Evolutionary conservation across 306 rosid genomes (phyloP).

Genomic region (Castanea mollissima): DNA sequence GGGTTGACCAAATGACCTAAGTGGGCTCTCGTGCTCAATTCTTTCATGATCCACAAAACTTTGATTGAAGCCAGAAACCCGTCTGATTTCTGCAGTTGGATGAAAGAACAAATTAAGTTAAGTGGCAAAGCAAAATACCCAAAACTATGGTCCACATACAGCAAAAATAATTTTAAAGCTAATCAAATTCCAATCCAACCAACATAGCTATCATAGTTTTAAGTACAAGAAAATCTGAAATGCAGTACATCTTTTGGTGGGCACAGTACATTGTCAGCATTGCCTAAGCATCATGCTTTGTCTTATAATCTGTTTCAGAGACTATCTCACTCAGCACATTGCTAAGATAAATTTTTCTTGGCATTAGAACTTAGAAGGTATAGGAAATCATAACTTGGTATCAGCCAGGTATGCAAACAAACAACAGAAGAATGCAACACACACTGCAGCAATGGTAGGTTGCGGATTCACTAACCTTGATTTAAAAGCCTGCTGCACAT

Average conservation of each 20-base stretch:
- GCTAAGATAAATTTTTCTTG: not conserved
- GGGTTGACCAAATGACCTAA: slow-evolving; percentile 54
- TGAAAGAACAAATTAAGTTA: not conserved
- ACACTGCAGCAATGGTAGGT: not conserved
- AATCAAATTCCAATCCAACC: slow-evolving; percentile 13
- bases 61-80: slow-evolving; percentile 55
- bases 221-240: not conserved
- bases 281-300: not conserved
- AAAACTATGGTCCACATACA: not conserved
- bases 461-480: slow-evolving; percentile 50
- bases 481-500: slow-evolving; percentile 65
- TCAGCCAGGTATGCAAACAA: not conserved
- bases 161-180: not conserved
- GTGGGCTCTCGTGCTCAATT: slow-evolving; percentile 65
- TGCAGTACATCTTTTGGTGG: not conserved
- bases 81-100: slow-evolving; percentile 65
- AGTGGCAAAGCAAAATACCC: slow-evolving; percentile 3
- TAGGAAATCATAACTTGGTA: not conserved
- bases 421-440: not conserved
- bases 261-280: not conserved
- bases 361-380: not conserved
- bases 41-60: slow-evolving; percentile 64
- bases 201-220: not conserved
- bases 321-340: not conserved
- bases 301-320: not conserved